phyloP scores from a whole-genome alignment of 2,329 filamentous ascomycete genomes.

The Colletotrichum phormii region DNA sequence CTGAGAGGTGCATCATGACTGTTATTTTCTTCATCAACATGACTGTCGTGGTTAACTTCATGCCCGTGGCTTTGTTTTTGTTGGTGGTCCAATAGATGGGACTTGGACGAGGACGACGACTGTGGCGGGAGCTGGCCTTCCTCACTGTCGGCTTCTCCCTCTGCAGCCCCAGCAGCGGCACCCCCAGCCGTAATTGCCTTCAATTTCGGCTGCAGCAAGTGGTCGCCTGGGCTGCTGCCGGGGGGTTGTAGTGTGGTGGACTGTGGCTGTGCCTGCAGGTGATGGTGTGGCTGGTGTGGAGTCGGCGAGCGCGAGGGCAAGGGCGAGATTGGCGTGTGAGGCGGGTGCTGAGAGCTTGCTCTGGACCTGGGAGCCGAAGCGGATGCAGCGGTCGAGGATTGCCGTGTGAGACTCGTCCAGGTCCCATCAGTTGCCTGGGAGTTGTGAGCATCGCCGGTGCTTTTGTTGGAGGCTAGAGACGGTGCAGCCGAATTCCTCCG shows the following conservation, averaged over 20 bases:
- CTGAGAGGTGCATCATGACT: neutral
- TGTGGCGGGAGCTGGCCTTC: conserved; percentile 14
- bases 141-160: neutral
- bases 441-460: conserved; percentile 42
- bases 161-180: neutral
- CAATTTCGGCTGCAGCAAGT: conserved; percentile 30
- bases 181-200: conserved; percentile 26
- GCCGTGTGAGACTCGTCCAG: conserved; percentile 29
- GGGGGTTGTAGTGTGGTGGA: conserved; percentile 11
- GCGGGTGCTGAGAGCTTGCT: conserved; percentile 24
- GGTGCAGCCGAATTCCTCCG: conserved; percentile 54
- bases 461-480: conserved; percentile 46
- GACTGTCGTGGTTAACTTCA: conserved; percentile 3
- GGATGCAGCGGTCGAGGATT: conserved; percentile 35
- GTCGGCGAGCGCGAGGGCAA: conserved; percentile 17
- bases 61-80: conserved; percentile 21
- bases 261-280: conserved; percentile 9
- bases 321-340: neutral
- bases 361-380: conserved; percentile 11
- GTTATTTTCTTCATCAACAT: neutral
- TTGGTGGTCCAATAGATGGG: conserved; percentile 29
- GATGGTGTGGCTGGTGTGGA: conserved; percentile 7
- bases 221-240: conserved; percentile 18
- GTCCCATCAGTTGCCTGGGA: conserved; percentile 42
- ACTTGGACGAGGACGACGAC: conserved; percentile 25